Conservation (phyloP, 805 yeast genomes). For the Teunomyces aglyptinius region DNA sequence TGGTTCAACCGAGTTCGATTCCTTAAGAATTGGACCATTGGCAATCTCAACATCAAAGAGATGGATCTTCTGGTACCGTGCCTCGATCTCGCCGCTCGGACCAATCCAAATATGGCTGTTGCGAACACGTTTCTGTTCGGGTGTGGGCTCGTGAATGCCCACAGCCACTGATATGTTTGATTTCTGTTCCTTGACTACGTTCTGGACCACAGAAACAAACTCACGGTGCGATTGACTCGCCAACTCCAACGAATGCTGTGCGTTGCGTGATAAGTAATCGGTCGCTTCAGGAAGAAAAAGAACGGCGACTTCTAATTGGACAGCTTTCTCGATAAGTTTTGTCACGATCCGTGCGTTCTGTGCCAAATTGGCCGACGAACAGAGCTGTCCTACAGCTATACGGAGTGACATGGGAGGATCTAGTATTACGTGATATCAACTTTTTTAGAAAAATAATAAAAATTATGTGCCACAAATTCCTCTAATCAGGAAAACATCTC, state of each 20-base stretch:
- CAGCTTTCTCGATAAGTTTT: constrained; percentile 62
- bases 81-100: constrained; percentile 58
- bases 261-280: constrained; percentile 76
- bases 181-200: constrained; percentile 43
- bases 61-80: constrained; percentile 82
- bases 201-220: constrained; percentile 44
- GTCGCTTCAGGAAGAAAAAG: constrained; percentile 92
- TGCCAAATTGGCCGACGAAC: constrained; percentile 63
- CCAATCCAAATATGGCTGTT: constrained; percentile 75
- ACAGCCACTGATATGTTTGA: constrained; percentile 62
- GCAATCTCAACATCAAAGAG: constrained; percentile 83
- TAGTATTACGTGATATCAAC: neutral
- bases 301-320: constrained; percentile 56
- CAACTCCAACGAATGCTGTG: constrained; percentile 61
- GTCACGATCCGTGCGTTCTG: constrained; percentile 61
- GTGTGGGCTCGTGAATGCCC: constrained; percentile 84
- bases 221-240: constrained; percentile 42
- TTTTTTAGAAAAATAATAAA: neutral
- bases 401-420: neutral
- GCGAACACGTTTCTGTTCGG: constrained; percentile 21
- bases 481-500: neutral
- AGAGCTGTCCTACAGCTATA: constrained; percentile 83
- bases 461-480: neutral
- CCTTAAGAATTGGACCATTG: constrained; percentile 78
- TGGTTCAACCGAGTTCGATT: constrained; percentile 77